Conservation (phyloP, 768 basidiomycete species). For the Tulasnella sp. region DNA sequence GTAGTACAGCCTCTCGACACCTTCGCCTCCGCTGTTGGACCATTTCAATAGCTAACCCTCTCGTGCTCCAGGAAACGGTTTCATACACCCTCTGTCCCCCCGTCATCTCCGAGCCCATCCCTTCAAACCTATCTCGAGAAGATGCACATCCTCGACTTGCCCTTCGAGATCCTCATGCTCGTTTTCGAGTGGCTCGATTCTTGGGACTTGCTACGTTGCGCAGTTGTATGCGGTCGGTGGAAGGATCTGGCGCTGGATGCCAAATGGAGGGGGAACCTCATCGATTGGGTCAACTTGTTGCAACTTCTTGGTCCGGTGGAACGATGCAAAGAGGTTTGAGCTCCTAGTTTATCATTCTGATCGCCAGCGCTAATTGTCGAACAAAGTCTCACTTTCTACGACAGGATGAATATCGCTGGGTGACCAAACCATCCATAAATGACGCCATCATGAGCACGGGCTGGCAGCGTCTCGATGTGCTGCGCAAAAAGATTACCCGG, state of each 20-base stretch:
- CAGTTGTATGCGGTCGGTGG: not conserved
- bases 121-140: too few relatives aligned
- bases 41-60: too few relatives aligned
- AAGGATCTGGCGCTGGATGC: not conserved
- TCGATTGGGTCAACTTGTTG: not conserved
- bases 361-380: not conserved
- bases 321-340: not conserved
- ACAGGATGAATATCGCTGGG: too few relatives aligned
- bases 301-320: not conserved
- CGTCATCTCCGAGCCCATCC: too few relatives aligned
- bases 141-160: not conserved
- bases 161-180: not conserved
- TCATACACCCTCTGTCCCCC: too few relatives aligned
- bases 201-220: not conserved
- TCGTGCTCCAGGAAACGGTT: too few relatives aligned
- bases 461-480: not conserved
- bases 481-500: not conserved
- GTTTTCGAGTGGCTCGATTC: not conserved
- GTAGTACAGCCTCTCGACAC: too few relatives aligned
- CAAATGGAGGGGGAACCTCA: not conserved
- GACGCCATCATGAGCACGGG: not conserved
- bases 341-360: not conserved
- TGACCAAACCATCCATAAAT: too few relatives aligned
- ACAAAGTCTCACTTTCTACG: too few relatives aligned
- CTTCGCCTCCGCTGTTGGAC: too few relatives aligned